These are phyloP conservation scores for Wickerhamiella shivajii DNA, from an alignment of 805 yeast genomes.

Conservation along the genomic window DNA sequence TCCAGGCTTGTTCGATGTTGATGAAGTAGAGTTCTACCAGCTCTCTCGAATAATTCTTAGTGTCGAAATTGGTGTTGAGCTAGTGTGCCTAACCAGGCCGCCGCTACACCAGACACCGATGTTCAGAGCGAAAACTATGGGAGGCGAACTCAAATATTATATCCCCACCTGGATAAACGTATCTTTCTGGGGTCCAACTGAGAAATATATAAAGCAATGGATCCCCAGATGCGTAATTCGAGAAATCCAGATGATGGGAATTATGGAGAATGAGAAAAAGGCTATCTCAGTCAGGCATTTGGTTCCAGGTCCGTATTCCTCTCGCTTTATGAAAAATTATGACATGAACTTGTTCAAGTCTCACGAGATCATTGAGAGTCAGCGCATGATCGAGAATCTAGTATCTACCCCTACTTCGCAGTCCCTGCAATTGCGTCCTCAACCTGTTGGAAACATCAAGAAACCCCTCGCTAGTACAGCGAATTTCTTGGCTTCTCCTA, in stretches of 20 bases:
- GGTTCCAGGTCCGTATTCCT: conserved; percentile 20
- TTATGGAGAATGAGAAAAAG: conserved; percentile 78
- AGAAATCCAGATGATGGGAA: conserved; percentile 96
- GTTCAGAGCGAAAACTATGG: conserved; percentile 39
- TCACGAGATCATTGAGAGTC: conserved; percentile 13
- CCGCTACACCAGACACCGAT: conserved; percentile 89
- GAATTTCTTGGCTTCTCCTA: too few relatives aligned
- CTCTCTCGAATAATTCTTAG: conserved; percentile 64
- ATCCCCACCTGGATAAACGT: conserved; percentile 94
- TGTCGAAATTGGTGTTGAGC: conserved; percentile 75
- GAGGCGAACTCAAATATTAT: conserved; percentile 34
- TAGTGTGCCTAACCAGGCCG: conserved; percentile 76
- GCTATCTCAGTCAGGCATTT: conserved; percentile 53
- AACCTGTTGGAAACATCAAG: too few relatives aligned
- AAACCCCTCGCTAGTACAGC: too few relatives aligned
- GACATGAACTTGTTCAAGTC: conserved; percentile 42
- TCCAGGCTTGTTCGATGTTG: conserved; percentile 85
- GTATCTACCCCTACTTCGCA: conserved; percentile 18
- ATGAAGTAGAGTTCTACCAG: conserved; percentile 54
- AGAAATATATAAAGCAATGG: conserved; percentile 41
- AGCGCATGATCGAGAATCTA: conserved; percentile 17
- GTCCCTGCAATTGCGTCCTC: too few relatives aligned
- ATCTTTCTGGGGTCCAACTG: conserved; percentile 66
- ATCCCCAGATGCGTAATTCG: conserved; percentile 89
- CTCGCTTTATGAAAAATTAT: conserved; percentile 38